These are phyloP conservation scores for Saccharomyces hybrid DNA, from an alignment of 1,139 yeast genomes.

Conservation along the genomic window DNA sequence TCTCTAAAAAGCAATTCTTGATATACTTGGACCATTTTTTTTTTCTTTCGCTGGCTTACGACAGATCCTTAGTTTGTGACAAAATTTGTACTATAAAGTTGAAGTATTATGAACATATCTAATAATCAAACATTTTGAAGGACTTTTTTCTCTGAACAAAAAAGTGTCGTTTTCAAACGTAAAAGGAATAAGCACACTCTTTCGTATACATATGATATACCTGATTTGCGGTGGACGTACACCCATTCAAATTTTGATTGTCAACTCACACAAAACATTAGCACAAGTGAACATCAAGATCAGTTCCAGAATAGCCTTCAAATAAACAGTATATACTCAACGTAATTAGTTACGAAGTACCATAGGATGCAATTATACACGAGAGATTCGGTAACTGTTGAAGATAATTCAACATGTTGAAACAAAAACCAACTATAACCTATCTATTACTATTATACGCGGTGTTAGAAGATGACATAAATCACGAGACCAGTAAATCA, in stretches of 20 bases:
- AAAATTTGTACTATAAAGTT: not conserved
- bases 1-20: not conserved
- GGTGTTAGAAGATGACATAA: no score
- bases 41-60: not conserved
- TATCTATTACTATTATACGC: not conserved
- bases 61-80: not conserved
- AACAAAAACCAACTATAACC: not conserved
- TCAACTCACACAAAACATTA: not conserved
- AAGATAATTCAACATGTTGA: not conserved
- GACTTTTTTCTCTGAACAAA: not conserved
- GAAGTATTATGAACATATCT: not conserved
- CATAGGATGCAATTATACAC: not conserved
- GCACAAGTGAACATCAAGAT: not conserved
- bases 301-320: not conserved
- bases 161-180: not conserved
- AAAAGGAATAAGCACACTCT: not conserved
- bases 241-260: not conserved
- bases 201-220: not conserved
- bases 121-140: not conserved
- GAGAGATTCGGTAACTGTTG: not conserved
- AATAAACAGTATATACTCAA: not conserved
- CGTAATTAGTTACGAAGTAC: not conserved
- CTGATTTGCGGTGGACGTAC: not conserved
- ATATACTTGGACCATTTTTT: not conserved
- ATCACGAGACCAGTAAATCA: no score